Conservation (phyloP, 371 early-diverging fungal species). For the Mucor mucedo region DNA sequence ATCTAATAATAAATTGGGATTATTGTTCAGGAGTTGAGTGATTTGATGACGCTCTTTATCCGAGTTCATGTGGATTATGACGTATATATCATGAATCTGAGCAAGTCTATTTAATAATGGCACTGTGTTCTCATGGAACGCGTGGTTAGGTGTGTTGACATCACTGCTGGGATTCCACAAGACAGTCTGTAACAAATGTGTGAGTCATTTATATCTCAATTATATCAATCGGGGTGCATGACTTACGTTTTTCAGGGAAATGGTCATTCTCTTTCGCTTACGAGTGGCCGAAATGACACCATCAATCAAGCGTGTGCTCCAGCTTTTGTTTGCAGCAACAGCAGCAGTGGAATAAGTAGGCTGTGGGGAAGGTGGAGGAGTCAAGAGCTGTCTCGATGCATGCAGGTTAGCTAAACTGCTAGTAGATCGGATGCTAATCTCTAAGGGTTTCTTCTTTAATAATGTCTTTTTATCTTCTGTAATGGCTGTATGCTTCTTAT, state of each 20-base stretch:
- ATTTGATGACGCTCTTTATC: slow-evolving; percentile 43
- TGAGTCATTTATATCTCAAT: neutral
- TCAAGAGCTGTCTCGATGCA: neutral
- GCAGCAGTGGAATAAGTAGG: neutral
- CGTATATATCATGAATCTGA: slow-evolving; percentile 44
- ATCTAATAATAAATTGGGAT: slow-evolving; percentile 27
- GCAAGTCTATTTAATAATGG: slow-evolving; percentile 30
- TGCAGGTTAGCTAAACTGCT: neutral
- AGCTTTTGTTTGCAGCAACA: slow-evolving; percentile 4
- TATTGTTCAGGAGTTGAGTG: slow-evolving; percentile 34
- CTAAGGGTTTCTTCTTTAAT: slow-evolving; percentile 5
- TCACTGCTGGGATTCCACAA: slow-evolving; percentile 57
- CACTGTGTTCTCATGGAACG: slow-evolving; percentile 46
- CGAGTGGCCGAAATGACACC: slow-evolving; percentile 25
- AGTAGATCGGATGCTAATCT: neutral
- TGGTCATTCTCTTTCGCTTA: slow-evolving; percentile 35
- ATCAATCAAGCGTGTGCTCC: slow-evolving; percentile 41
- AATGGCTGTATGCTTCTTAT: slow-evolving; percentile 3
- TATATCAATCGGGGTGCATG: too few species aligned
- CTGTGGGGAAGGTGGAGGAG: slow-evolving; percentile 25
- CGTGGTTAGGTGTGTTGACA: slow-evolving; percentile 49
- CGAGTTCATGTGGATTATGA: slow-evolving; percentile 43
- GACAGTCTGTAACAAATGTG: slow-evolving; percentile 31
- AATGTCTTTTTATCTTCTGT: neutral
- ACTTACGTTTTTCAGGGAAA: slow-evolving; percentile 53